Conservation (phyloP, 140 eudicot genomes). For the Oenanthe javanica region DNA sequence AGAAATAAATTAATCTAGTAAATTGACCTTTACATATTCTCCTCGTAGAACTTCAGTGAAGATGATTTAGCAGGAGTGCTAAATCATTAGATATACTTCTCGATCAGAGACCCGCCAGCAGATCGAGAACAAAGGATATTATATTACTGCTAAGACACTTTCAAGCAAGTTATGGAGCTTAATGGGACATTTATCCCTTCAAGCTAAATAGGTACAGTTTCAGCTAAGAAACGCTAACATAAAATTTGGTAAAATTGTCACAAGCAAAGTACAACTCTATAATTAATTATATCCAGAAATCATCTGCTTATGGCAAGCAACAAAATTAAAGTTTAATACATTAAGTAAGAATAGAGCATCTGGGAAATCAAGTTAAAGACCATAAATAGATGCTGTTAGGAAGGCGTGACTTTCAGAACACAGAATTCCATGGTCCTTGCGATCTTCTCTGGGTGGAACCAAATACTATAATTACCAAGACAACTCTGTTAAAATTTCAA, state of each 20-base stretch:
- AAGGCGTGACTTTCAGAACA: background rate
- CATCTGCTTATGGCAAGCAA: background rate
- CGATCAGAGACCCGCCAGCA: background rate
- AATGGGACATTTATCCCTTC: background rate
- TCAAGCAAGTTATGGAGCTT: background rate
- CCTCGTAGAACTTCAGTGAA: background rate
- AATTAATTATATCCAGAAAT: background rate
- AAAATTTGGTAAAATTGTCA: background rate
- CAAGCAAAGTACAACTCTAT: background rate
- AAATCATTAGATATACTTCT: too few relatives aligned
- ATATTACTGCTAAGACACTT: background rate
- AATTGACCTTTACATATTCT: background rate
- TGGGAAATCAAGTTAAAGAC: background rate
- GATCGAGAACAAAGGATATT: background rate
- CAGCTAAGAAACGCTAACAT: background rate
- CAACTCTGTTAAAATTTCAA: background rate
- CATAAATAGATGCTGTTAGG: conserved; percentile 2
- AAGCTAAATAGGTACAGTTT: background rate
- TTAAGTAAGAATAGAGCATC: background rate
- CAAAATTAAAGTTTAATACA: background rate
- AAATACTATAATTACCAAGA: background rate
- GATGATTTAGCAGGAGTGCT: too few relatives aligned
- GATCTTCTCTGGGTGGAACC: background rate
- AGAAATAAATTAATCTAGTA: background rate
- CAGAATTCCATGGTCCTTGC: conserved; percentile 2